Evolutionary conservation across 2,329 filamentous ascomycete species (phyloP).

Genomic region (Hymenoscyphus fructigenus): DNA sequence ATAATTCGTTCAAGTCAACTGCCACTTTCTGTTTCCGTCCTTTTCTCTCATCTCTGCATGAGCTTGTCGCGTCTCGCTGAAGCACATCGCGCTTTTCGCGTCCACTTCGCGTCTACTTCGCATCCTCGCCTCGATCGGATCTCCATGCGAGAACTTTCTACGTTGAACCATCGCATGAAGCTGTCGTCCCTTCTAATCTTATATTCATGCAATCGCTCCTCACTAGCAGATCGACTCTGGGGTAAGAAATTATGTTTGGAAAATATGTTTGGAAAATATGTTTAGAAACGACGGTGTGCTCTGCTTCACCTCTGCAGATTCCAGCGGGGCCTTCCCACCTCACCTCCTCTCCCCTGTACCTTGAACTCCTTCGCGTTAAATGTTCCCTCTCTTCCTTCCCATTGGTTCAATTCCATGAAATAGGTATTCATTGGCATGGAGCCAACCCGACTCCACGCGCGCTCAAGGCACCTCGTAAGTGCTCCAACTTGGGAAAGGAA

Average conservation of each 20-base stretch:
- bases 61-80: background rate
- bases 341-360: background rate
- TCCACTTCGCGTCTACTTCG: background rate
- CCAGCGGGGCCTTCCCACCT: too few relatives aligned
- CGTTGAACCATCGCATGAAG: background rate
- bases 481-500: background rate
- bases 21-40: background rate
- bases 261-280: background rate
- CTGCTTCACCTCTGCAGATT: background rate
- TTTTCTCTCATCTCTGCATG: background rate
- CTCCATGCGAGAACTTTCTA: background rate
- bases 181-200: background rate
- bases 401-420: background rate
- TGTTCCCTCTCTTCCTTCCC: background rate
- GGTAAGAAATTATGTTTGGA: background rate
- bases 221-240: background rate
- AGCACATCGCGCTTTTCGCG: background rate
- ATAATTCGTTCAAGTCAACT: background rate
- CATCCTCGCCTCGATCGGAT: background rate
- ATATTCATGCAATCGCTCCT: background rate
- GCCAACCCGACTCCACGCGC: background rate
- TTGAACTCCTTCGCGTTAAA: background rate
- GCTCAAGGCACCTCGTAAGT: too few relatives aligned
- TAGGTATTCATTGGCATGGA: background rate
- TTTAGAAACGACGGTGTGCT: background rate